Percentiles rank a stretch among this genome's conserved stretches.
phyloP scores from a whole-genome alignment of 2,329 filamentous ascomycete species.

The Cladosporium austrohemisphaericum region DNA sequence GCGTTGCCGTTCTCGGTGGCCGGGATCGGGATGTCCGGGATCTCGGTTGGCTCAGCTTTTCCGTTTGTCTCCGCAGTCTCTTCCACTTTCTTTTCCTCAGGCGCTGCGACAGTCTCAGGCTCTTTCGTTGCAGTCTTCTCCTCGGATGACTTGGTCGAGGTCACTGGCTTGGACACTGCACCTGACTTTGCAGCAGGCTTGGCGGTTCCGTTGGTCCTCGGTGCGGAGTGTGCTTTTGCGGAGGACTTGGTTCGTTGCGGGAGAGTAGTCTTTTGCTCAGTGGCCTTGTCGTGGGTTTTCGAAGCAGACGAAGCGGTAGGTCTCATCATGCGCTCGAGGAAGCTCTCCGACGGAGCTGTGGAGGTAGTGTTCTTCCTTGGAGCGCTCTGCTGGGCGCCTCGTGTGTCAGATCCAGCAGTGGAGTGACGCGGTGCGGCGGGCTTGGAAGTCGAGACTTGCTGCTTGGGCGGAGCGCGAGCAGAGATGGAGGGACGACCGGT shows the following conservation, averaged over 20 bases:
- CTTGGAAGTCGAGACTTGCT: slow-evolving; percentile 27
- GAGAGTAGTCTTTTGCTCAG: slow-evolving; percentile 35
- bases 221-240: slow-evolving; percentile 12
- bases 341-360: slow-evolving; percentile 62
- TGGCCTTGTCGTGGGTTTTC: slow-evolving; percentile 62
- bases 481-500: slow-evolving; percentile 21
- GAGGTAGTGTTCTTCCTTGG: slow-evolving; percentile 44
- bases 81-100: neutral
- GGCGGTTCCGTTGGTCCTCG: slow-evolving; percentile 18
- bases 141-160: neutral
- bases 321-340: slow-evolving; percentile 77
- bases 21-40: slow-evolving; percentile 3
- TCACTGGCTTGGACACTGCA: neutral
- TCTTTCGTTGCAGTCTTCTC: neutral
- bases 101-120: neutral
- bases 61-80: neutral
- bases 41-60: neutral
- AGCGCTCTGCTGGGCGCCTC: slow-evolving; percentile 37
- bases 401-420: slow-evolving; percentile 43
- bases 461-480: slow-evolving; percentile 11
- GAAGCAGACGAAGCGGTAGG: slow-evolving; percentile 67
- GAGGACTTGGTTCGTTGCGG: slow-evolving; percentile 22
- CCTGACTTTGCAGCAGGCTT: slow-evolving; percentile 10
- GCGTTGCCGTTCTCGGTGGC: slow-evolving; percentile 8
- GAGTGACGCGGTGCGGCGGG: slow-evolving; percentile 32